Evolutionary conservation across 306 rosid species (phyloP), one percentile per base, ranked within the genome.

Genomic region (Trifolium dubium): DNA sequence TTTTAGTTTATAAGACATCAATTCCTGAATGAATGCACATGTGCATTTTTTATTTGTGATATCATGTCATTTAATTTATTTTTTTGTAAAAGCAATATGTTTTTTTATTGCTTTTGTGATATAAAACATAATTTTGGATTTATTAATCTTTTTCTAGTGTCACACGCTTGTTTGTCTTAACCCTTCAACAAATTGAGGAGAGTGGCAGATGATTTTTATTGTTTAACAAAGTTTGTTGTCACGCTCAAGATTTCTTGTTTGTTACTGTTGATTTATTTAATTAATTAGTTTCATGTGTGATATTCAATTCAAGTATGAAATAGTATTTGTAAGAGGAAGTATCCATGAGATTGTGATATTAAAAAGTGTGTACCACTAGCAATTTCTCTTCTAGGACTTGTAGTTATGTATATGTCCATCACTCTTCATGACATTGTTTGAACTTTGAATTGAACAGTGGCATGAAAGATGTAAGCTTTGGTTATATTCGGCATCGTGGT

Each of bases 81-180:
- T 47, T 49, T 51, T 51, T 51, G 11, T 17, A 53, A 53, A 53
- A 53, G 12, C 5, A 9, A 56, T 56, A 56, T 56, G 60, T 56
- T 44, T n/a, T 64, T 60, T 35, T 19, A 67, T 18, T 73, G 14
- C 49, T 73, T 51, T 59, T 79, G 17, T 39, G 17, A 41, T 12
- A 74, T 74, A 32, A 60, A 18, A 15, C 44, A 44, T 3, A 61
- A 68, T 56, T 59, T 43, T 72, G 72, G 72, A 68, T 77, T 72
- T 58, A 32, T 14, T 64, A 72, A 40, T 54, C 31, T 71, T 30
- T 75, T 75, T 23, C 23, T 23, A 3, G 6, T 13, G 17, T 31
- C 15, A 8, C 40, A 37, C 44, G 28, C 14, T 41, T 66, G 46
- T 30, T 41, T 43, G 72, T 58, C 60, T 60, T 72, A 11, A n/a